Evolutionary conservation across 352 stramenopile genomes (phyloP).

Genomic region (Aphanomyces stellatus): DNA sequence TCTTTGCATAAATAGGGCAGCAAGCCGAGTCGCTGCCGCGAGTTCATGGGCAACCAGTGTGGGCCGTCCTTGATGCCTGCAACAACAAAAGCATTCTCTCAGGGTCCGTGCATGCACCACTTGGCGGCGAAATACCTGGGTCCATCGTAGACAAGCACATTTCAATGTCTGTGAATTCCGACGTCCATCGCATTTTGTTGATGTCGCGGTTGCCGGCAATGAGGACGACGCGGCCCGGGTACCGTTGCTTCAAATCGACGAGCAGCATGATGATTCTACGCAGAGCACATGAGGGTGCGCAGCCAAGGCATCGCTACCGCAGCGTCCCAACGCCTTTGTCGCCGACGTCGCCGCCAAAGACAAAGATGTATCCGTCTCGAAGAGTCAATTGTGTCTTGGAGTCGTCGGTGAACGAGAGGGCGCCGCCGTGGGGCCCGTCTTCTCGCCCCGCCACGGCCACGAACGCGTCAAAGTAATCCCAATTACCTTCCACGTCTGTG

Average conservation of each 20-base stretch:
- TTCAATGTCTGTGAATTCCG: constrained; percentile 66
- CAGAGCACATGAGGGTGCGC: background rate
- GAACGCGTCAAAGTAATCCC: constrained; percentile 41
- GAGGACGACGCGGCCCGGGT: constrained; percentile 84
- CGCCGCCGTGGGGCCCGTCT: background rate
- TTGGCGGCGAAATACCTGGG: no score
- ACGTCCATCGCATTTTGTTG: constrained; percentile 88
- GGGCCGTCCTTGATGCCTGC: constrained; percentile 63
- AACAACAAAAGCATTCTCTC: no score
- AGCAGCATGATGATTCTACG: constrained; percentile 45
- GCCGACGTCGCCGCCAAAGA: constrained; percentile 86
- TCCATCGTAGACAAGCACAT: constrained; percentile 56
- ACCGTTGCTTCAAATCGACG: constrained; percentile 74
- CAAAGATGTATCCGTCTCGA: constrained; percentile 61
- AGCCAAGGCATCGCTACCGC: constrained; percentile 28
- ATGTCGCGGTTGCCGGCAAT: constrained; percentile 91
- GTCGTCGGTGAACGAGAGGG: constrained; percentile 23
- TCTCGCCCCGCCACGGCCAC: no score
- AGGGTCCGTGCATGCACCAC: no score
- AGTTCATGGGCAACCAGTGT: constrained; percentile 44
- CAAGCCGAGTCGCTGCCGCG: constrained; percentile 23
- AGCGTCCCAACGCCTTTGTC: constrained; percentile 88
- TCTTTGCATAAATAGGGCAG: constrained; percentile 19
- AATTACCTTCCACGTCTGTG: constrained; percentile 78
- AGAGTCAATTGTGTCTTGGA: constrained; percentile 35